Evolutionary conservation across 495 filamentous ascomycete species (phyloP).

Genomic region (Penicillium malachiteum): DNA sequence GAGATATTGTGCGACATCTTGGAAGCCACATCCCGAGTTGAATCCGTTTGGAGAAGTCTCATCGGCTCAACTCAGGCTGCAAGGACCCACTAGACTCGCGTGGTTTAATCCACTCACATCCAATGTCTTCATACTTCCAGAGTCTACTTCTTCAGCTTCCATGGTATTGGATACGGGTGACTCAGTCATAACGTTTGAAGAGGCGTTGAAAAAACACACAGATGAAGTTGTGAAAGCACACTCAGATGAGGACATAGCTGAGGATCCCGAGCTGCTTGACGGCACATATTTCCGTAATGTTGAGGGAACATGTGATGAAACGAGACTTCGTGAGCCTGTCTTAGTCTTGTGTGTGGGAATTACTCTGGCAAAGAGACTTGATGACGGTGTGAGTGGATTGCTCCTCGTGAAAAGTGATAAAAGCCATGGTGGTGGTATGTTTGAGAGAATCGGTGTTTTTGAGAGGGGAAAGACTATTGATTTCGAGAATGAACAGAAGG

Average conservation of each 20-base stretch:
- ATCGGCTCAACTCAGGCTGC: background rate
- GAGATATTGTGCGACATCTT: background rate
- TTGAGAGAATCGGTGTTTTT: background rate
- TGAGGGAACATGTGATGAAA: background rate
- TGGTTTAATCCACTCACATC: background rate
- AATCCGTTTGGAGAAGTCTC: background rate
- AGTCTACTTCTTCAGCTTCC: background rate
- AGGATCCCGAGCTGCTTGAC: background rate
- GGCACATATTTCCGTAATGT: background rate
- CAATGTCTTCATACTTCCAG: background rate
- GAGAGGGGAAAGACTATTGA: background rate
- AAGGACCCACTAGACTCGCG: background rate
- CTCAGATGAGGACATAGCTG: background rate
- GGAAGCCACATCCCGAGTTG: background rate
- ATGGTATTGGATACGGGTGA: background rate
- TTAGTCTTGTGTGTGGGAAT: background rate
- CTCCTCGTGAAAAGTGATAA: background rate
- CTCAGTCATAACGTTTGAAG: background rate
- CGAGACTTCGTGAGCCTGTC: background rate
- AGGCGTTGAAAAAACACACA: background rate
- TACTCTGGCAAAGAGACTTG: background rate
- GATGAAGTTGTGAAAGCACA: background rate
- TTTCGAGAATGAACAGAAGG: background rate
- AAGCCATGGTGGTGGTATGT: background rate
- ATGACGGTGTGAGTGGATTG: background rate